Percentiles rank a stretch among this genome's conserved stretches.
Conservation (phyloP, 768 basidiomycete species). For the Leucocoprinus leucothites region DNA sequence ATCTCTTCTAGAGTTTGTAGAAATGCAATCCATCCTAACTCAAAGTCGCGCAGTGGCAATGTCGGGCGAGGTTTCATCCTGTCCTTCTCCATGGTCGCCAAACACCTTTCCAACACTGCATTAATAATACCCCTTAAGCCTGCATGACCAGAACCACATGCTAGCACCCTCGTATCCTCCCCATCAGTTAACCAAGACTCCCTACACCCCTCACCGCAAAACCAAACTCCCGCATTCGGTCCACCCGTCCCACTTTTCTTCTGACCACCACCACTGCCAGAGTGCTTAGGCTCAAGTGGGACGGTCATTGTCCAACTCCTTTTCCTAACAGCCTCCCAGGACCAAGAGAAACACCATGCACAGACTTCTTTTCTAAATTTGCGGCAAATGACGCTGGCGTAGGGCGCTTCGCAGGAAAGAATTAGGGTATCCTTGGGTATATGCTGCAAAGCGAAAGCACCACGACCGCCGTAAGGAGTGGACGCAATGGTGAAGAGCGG, state of each 20-base stretch:
- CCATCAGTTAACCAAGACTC: conserved; percentile 37
- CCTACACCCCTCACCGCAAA: conserved; percentile 51
- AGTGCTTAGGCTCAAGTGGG: conserved; percentile 9
- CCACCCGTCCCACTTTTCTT: conserved; percentile 11
- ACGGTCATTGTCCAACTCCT: conserved; percentile 38
- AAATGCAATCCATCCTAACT: not conserved
- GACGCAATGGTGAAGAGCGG: conserved; percentile 20
- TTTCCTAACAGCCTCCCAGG: conserved; percentile 40
- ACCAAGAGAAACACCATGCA: conserved; percentile 60
- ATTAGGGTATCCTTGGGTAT: conserved; percentile 44
- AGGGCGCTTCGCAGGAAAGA: conserved; percentile 45
- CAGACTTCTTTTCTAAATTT: conserved; percentile 69
- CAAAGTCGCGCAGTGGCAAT: not conserved
- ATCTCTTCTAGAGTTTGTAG: conserved; percentile 23
- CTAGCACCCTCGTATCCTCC: not conserved
- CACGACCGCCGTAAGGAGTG: conserved; percentile 50
- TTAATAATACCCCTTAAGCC: conserved; percentile 31
- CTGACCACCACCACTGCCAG: not conserved
- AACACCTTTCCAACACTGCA: conserved; percentile 30
- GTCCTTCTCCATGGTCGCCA: conserved; percentile 5
- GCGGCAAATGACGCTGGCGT: conserved; percentile 55
- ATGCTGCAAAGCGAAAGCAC: conserved; percentile 42
- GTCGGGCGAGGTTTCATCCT: conserved; percentile 1
- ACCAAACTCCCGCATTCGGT: conserved; percentile 45
- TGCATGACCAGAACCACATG: conserved; percentile 16